Percentiles rank a stretch among this genome's conserved stretches.
Conservation (phyloP, 495 filamentous ascomycete species). For the Rusavskia elegans region DNA sequence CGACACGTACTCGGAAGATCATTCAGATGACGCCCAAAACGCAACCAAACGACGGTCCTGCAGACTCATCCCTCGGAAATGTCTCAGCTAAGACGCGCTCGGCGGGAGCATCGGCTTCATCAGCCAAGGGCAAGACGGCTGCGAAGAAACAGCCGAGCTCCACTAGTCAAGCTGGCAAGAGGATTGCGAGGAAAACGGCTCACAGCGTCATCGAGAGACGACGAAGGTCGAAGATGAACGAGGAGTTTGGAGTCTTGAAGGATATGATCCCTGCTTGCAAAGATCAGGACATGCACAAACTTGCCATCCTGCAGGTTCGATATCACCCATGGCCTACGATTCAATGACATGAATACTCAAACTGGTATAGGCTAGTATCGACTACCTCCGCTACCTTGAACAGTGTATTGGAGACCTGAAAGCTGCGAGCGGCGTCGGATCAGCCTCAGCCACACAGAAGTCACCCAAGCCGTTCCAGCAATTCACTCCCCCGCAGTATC, state of each 20-base stretch:
- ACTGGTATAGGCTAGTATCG: slow-evolving; percentile 64
- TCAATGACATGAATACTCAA: too few relatives aligned
- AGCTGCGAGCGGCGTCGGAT: slow-evolving; percentile 25
- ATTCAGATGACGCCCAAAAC: slow-evolving; percentile 80
- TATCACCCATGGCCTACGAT: background rate
- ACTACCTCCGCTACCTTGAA: slow-evolving; percentile 90
- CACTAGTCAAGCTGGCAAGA: slow-evolving; percentile 68
- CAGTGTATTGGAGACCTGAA: slow-evolving; percentile 75
- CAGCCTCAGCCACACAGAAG: slow-evolving; percentile 4
- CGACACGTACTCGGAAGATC: slow-evolving; percentile 83
- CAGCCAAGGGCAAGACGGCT: background rate
- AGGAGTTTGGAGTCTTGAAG: slow-evolving; percentile 89
- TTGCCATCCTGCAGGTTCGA: slow-evolving; percentile 82
- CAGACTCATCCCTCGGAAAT: slow-evolving; percentile 5
- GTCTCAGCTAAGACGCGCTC: slow-evolving; percentile 10
- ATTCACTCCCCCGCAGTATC: background rate
- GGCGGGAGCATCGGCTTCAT: slow-evolving; percentile 11
- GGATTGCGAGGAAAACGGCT: slow-evolving; percentile 90
- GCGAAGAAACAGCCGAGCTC: slow-evolving; percentile 49
- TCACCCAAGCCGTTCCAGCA: slow-evolving; percentile 3
- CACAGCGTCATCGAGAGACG: slow-evolving; percentile 89
- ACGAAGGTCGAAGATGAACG: slow-evolving; percentile 94
- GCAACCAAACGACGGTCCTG: slow-evolving; percentile 15
- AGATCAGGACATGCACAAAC: slow-evolving; percentile 93
- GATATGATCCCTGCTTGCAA: slow-evolving; percentile 86